Evolutionary conservation across 805 yeast species (phyloP), one percentile per base, ranked within the genome.

Genomic region (Cyberlindnera amylophila): DNA sequence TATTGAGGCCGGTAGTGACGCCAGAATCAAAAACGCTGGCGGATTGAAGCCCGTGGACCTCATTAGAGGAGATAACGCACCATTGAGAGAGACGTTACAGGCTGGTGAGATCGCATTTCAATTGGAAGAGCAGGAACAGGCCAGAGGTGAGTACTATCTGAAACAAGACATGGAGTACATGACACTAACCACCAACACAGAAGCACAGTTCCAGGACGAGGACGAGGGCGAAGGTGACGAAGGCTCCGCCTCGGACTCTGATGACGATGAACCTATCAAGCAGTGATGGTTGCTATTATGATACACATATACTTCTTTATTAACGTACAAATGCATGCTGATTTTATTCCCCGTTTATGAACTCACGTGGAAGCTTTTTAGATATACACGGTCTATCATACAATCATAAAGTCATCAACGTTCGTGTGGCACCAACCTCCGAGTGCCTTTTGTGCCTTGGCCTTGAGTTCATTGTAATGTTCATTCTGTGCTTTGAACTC

Each of bases 1-100:
- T 48, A 68, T 93, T 32, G 96, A 90, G 55, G 96, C 95, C 23
- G 98, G 99, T 3, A 82, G 93, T 2, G 93, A 90, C 63, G 86
- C 95, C 3, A 70, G 74, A 38, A 58, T 75, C 14, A 71, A 61
- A 49, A 85, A 85, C 57, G 73, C 71, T 29, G 69, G 71, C 31
- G 86, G 86, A 18, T 74, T 82, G 54, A 86, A 77, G 52, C 95
- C 98, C 6, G 71, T 83, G 31, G 88, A 87, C 51, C 69, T 89
- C 46, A 81, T 77, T 13, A 67, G 63, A 21, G 72, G 75, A 8
- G 70, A 70, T 17, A 77, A 81, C 45, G 75, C 70, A 2, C 73
- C 76, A 42, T 70, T 91, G 47, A 68, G 69, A 32, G 79, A 80
- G 53, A 65, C 79, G 26, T 71, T 91, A 50, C 85, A 88, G 55